Base-by-base conservation (phyloP, 2,329 filamentous ascomycete genomes). In the Ilyonectria mors-panacis region DNA sequence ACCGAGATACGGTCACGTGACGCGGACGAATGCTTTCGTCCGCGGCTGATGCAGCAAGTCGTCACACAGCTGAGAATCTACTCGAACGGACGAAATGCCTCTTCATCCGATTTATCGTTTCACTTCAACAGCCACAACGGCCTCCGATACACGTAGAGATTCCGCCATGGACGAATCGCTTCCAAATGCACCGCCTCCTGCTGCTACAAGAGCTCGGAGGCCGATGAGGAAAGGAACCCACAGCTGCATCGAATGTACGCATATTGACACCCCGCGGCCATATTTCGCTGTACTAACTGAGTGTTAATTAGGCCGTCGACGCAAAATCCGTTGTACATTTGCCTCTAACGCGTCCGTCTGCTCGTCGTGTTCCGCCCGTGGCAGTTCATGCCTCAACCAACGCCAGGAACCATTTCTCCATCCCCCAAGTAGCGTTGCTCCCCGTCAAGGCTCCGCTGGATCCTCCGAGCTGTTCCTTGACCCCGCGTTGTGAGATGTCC, bases 241-340 rank as follows among this genome's bases (percentile, higher is more conserved):
- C 42, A 77, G 75, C 60, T 77, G 75, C 57, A 68, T 63, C 17
- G 73, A 77, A 65, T 77, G 75, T 71, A 33, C 21, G 50, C 26
- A 13, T 37, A 50, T n/a, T n/a, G 4, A 12, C 26, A 6, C 33
- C 8, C 10, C 3, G 13, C 12, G 3, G 17, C 44, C 21, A 13
- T 13, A 4, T 35, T 33, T 12, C 13, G 6, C 17, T n/a, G 30
- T 59, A 26, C 44, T 50, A 12, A 42, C 47, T 44, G 47, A 63
- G 23, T 23, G 33, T 17, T 37, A 5, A 3, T 23, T 26, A 85
- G 84, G 84, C 63, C 81, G 84, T 53, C 80, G 83, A 17, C 81
- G 84, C 48, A 86, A 85, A 73, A 84, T 84, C 33, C 79, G 83
- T 51, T 85, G 84, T 70, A 81, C 80, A 48, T 85, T 78, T 62